Conservation (phyloP, 2,329 filamentous ascomycete species). For the Phialophora macrospora region DNA sequence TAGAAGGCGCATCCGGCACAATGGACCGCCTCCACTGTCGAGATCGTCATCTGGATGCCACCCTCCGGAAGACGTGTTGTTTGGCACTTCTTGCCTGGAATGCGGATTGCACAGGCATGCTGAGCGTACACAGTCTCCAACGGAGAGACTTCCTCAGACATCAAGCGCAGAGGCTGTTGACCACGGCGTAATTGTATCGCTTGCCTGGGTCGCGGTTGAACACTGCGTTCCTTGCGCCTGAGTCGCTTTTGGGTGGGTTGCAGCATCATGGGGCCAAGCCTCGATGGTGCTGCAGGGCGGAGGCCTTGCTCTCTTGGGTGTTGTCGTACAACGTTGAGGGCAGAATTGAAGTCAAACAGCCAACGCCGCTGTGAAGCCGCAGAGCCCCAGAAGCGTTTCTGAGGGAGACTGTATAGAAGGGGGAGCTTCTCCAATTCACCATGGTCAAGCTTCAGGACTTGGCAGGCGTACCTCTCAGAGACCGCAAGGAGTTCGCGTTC, state of each 20-base stretch:
- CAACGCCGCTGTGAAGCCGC: background rate
- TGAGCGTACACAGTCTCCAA: constrained; percentile 28
- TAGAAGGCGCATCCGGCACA: constrained; percentile 28
- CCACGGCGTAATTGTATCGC: constrained; percentile 24
- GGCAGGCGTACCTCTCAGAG: constrained; percentile 8
- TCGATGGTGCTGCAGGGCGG: background rate
- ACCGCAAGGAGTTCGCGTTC: constrained; percentile 29
- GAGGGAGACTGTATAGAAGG: constrained; percentile 18
- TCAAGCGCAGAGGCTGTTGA: constrained; percentile 4
- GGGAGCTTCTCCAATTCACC: constrained; percentile 18
- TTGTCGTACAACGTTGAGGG: constrained; percentile 11
- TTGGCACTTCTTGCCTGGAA: constrained; percentile 11
- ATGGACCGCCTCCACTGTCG: constrained; percentile 11
- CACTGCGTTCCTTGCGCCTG: constrained; percentile 7
- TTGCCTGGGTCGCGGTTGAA: constrained; percentile 11
- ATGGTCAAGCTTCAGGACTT: constrained; percentile 15
- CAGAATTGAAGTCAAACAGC: constrained; percentile 21
- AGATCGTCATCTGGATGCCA: constrained; percentile 4
- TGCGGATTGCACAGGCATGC: constrained; percentile 21
- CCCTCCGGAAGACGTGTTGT: background rate
- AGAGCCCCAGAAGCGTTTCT: constrained; percentile 26
- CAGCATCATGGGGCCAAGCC: background rate
- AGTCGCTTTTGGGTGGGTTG: constrained; percentile 7
- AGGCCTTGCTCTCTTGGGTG: background rate
- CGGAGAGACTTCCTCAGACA: constrained; percentile 15